Conservation (phyloP, 2,329 filamentous ascomycete species). For the Cercospora beticola region DNA sequence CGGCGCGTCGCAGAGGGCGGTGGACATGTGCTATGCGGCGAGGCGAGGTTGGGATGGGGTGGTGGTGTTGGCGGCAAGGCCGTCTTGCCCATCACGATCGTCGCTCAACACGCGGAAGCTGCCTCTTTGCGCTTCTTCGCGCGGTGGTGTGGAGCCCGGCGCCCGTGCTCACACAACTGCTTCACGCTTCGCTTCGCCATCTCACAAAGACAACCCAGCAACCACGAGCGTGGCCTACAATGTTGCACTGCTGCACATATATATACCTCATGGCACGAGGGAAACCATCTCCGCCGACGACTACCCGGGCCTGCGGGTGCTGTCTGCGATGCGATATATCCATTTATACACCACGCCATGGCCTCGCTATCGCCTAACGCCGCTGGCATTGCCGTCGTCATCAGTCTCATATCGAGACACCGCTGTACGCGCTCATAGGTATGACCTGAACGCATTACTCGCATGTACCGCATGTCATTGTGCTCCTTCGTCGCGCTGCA, state of each 20-base stretch:
- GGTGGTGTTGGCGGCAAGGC: constrained; percentile 26
- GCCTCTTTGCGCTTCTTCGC: not conserved
- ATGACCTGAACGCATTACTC: not conserved
- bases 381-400: not conserved
- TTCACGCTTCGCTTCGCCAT: not conserved
- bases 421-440: not conserved
- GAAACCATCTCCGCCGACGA: not conserved
- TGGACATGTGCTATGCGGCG: not conserved
- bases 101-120: not conserved
- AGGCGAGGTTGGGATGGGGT: constrained; percentile 29
- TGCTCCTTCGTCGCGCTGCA: not conserved
- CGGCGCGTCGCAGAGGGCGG: not conserved
- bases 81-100: not conserved
- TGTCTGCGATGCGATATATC: not conserved
- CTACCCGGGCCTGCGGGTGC: not conserved
- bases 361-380: not conserved
- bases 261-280: not conserved
- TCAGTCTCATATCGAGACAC: not conserved
- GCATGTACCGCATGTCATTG: not conserved
- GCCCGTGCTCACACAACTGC: not conserved
- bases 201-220: not conserved
- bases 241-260: not conserved
- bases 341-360: not conserved
- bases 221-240: not conserved
- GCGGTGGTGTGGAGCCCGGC: not conserved